These are phyloP conservation scores for Ophiostoma perfectum DNA, from an alignment of 2,329 filamentous ascomycete species.

Conservation along the genomic window DNA sequence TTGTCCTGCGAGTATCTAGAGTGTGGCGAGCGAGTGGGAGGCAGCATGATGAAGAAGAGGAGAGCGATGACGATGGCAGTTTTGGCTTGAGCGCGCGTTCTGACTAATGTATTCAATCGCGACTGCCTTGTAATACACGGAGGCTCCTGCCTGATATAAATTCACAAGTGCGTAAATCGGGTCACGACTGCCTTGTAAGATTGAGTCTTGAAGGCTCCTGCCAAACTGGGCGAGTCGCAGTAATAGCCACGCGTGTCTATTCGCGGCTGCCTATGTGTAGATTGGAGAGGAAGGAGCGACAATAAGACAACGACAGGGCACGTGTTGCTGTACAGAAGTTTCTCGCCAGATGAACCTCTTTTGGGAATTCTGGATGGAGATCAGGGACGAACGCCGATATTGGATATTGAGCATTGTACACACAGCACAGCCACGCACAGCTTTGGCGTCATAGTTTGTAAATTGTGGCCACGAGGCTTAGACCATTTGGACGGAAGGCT, in stretches of 20 bases:
- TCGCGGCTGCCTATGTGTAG: background rate
- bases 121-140: conserved; percentile 1
- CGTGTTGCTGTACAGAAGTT: background rate
- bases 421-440: background rate
- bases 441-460: background rate
- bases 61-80: background rate
- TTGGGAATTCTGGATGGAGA: background rate
- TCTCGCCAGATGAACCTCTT: background rate
- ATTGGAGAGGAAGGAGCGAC: background rate
- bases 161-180: background rate
- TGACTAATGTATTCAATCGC: background rate
- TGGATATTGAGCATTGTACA: background rate
- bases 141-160: background rate
- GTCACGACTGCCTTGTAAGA: conserved; percentile 6
- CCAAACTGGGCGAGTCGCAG: background rate
- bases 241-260: background rate
- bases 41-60: background rate
- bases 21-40: background rate
- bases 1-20: background rate
- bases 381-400: background rate
- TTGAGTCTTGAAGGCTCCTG: too few relatives aligned
- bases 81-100: background rate
- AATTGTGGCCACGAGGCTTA: too few relatives aligned
- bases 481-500: too few relatives aligned
- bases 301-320: background rate